These are phyloP conservation scores for Solanum lignicaule DNA, from an alignment of 257 asterid genomes.

Conservation along the genomic window DNA sequence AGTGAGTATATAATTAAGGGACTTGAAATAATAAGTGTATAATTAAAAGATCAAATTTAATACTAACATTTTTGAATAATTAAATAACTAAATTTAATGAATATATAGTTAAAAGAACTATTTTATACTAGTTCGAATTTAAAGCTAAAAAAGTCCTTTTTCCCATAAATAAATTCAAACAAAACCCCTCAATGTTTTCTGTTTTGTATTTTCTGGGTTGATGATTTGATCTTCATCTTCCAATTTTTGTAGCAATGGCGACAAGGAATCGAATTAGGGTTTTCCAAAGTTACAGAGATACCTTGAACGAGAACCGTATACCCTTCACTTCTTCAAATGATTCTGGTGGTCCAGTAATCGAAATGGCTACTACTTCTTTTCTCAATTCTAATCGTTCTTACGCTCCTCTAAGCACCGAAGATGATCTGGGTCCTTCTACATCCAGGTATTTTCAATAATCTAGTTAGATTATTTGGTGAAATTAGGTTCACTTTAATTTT, in stretches of 20 bases:
- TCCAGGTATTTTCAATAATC: not conserved
- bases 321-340: not conserved
- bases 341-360: not conserved
- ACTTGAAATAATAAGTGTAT: too few relatives aligned
- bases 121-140: not conserved
- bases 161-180: not conserved
- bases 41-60: too few relatives aligned
- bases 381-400: not conserved
- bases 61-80: too few relatives aligned
- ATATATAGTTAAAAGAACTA: not conserved
- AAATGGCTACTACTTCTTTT: constrained; percentile 3
- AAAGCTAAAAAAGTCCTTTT: not conserved
- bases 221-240: not conserved
- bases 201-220: not conserved
- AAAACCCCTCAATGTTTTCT: not conserved
- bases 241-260: not conserved
- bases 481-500: not conserved
- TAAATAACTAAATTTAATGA: not conserved
- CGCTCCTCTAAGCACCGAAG: constrained; percentile 1
- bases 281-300: not conserved
- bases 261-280: not conserved
- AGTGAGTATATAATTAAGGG: too few relatives aligned
- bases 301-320: not conserved
- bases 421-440: not conserved
- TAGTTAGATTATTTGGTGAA: not conserved